These are phyloP conservation scores for Pyrenochaeta sp. DNA, from an alignment of 2,329 filamentous ascomycete species.

Conservation along the genomic window DNA sequence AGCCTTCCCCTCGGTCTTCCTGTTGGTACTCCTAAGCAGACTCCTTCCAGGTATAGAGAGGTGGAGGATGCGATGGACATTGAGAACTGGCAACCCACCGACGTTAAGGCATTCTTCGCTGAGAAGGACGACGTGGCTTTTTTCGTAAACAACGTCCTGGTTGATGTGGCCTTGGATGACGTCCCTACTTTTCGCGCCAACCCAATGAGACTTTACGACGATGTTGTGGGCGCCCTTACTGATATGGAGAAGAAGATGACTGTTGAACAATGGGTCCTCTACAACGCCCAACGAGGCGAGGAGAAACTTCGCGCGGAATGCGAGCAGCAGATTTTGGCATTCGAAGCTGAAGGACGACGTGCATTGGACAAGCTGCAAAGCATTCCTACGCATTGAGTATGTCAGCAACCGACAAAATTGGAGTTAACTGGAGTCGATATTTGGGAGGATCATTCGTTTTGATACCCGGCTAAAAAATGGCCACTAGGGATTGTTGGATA, in stretches of 20 bases:
- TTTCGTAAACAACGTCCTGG: conserved; percentile 35
- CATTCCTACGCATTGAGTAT: conserved; percentile 22
- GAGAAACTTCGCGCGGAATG: conserved; percentile 80
- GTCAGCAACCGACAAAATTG: conserved; percentile 8
- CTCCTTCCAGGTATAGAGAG: conserved; percentile 22
- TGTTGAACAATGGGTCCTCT: conserved; percentile 89
- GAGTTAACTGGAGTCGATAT: conserved; percentile 10
- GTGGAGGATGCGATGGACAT: conserved; percentile 15
- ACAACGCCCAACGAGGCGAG: conserved; percentile 82
- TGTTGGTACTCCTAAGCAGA: conserved; percentile 48
- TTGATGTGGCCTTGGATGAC: conserved; percentile 43
- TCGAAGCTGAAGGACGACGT: conserved; percentile 81
- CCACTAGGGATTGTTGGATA: conserved; percentile 5
- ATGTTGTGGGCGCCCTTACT: conserved; percentile 67
- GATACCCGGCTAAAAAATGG: conserved; percentile 26
- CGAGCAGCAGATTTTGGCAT: conserved; percentile 80
- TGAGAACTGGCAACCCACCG: conserved; percentile 73
- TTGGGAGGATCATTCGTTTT: conserved; percentile 22
- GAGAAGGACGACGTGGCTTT: conserved; percentile 32
- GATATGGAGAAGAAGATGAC: conserved; percentile 87
- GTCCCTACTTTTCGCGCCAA: conserved; percentile 24
- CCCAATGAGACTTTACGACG: conserved; percentile 54
- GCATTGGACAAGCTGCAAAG: conserved; percentile 80
- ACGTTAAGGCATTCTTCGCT: conserved; percentile 75
- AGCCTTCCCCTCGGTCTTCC: conserved; percentile 23